Base-by-base conservation (phyloP, 2,329 filamentous ascomycete species). In the Fusarium secorum region DNA sequence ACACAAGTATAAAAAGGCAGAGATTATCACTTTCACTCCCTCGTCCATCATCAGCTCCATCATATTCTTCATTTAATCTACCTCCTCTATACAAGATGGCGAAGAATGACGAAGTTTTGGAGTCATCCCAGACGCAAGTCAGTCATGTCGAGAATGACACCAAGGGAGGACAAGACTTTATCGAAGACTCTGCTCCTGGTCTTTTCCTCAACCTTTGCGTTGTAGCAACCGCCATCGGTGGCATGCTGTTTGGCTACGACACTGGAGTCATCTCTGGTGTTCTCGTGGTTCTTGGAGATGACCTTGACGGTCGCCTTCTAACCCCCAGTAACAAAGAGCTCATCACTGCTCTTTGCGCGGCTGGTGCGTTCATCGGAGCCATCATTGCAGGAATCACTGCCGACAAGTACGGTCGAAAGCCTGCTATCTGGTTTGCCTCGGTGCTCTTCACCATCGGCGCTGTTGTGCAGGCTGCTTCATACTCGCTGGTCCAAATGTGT, bases 271-370 rank as follows among this genome's bases (percentile, higher is more conserved):
- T 83, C 15, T 79, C 77, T 11, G 70, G 79, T 13, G 78, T 78
- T 7, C 63, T 80, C 33, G 63, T 78, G 20, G 72, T 72, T 35
- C 68, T 75, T 36, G 35, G 61, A 17, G 28, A 68, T 18, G 72
- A 73, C 53, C 81, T 86, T n/a, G 80, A 81, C 17, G 77, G 80
- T 20, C 74, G 76, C 1, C 74, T 85, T 4, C 76, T 67, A 26
- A 79, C 81, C 4, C 79, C 77, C 6, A 22, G 52, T 11, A 84
- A 87, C 61, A 82, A 85, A 66, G 84, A 87, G 68, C 77, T 87
- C 22, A 82, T 87, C 46, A 87, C 85, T 0, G 85, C 85, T 0
- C 80, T 87, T 20, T 85, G 82, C 24, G 84, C 82, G 14, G 85
- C 82, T 11, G 74, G 74, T 39, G 74, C 73, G 22, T 67, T 76